phyloP scores from a whole-genome alignment of 441 rosid species.

The Corymbia citriodora region DNA sequence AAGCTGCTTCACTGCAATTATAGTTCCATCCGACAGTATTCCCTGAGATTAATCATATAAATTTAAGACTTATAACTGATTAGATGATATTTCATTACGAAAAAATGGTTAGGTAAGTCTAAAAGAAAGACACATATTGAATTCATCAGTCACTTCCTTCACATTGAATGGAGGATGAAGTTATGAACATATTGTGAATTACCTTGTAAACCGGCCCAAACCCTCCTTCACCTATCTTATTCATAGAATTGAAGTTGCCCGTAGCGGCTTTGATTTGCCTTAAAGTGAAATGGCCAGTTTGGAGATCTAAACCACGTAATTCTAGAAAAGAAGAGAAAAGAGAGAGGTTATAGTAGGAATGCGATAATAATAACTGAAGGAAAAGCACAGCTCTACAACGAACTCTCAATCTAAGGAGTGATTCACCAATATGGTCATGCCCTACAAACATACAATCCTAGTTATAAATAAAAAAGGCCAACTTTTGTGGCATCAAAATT shows the following conservation, averaged over 20 bases:
- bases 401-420: not conserved
- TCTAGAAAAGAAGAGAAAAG: not conserved
- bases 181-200: not conserved
- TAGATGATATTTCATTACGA: not conserved
- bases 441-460: not conserved
- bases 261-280: not conserved
- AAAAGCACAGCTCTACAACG: not conserved
- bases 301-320: not conserved
- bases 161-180: not conserved
- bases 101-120: not conserved
- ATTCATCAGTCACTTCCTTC: not conserved
- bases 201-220: not conserved
- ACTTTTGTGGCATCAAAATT: not conserved
- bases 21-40: constrained; percentile 43
- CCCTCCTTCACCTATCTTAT: not conserved
- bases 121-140: not conserved
- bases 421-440: not conserved
- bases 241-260: not conserved
- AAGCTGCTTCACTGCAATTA: constrained; percentile 74
- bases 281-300: not conserved
- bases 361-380: not conserved
- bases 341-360: not conserved
- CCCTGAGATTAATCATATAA: constrained; percentile 34
- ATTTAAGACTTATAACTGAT: not conserved
- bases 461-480: not conserved